Percentiles rank a stretch among this genome's conserved stretches.
phyloP scores from a whole-genome alignment of 176 grass and related monocot genomes.

The Melocanna baccifera region DNA sequence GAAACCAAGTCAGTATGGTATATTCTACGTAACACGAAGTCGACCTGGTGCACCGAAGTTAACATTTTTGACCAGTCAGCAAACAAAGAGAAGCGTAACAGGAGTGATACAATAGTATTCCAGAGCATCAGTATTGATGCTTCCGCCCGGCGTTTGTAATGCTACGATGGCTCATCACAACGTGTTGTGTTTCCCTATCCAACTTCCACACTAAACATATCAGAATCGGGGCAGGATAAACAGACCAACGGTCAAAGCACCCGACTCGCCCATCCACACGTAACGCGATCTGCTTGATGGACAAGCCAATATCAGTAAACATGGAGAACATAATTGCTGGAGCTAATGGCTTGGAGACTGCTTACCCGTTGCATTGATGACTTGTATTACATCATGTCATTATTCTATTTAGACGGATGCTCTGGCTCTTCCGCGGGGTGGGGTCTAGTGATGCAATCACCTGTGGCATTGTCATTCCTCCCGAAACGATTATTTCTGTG shows the following conservation, averaged over 20 bases:
- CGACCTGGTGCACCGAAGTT: background rate
- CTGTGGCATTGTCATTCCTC: slow-evolving; percentile 99
- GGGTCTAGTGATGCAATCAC: slow-evolving; percentile 77
- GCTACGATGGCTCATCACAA: background rate
- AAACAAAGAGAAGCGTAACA: slow-evolving; percentile 17
- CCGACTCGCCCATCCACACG: background rate
- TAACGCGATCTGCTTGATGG: background rate
- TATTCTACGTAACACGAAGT: slow-evolving; percentile 5
- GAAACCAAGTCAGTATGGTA: background rate
- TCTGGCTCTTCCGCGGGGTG: slow-evolving; percentile 67
- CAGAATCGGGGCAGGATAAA: slow-evolving; percentile 1
- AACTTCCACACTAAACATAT: background rate
- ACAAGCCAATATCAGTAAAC: background rate
- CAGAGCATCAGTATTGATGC: slow-evolving; percentile 14
- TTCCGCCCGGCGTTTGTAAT: background rate
- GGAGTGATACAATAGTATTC: background rate
- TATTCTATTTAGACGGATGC: slow-evolving; percentile 76
- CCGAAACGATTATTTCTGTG: slow-evolving; percentile 98
- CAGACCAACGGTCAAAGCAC: slow-evolving; percentile 2
- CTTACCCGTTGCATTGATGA: background rate
- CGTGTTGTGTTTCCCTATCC: background rate
- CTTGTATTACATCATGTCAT: slow-evolving; percentile 37
- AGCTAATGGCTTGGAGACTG: background rate
- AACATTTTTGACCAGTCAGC: slow-evolving; percentile 20
- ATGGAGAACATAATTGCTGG: background rate